Evolutionary conservation across 495 filamentous ascomycete genomes (phyloP).

Genomic region (Pyronema domesticum): DNA sequence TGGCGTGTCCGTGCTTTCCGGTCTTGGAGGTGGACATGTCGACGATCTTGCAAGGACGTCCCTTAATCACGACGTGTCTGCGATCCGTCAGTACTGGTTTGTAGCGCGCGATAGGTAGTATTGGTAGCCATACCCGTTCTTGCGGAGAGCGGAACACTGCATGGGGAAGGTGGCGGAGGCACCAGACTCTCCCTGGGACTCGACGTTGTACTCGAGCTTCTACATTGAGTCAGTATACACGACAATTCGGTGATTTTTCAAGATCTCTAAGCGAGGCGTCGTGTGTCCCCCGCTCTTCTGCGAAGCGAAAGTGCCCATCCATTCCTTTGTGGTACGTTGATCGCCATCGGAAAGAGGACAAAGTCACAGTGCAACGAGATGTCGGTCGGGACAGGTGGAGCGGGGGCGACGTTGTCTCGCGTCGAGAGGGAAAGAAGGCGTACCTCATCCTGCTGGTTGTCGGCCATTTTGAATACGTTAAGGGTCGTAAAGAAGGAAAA

Average conservation of each 20-base stretch:
- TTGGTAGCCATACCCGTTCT: constrained; percentile 57
- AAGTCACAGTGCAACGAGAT: no score
- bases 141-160: constrained; percentile 98
- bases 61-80: constrained; percentile 74
- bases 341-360: no score
- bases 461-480: constrained; percentile 34
- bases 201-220: no score
- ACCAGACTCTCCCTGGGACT: constrained; percentile 36
- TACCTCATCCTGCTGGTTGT: constrained; percentile 42
- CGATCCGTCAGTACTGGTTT: neutral
- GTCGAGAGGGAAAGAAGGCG: neutral
- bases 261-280: no score
- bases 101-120: neutral
- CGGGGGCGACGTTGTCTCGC: no score
- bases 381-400: no score
- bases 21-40: constrained; percentile 99
- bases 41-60: constrained; percentile 97
- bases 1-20: constrained; percentile 99
- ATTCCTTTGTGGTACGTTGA: no score
- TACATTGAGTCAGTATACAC: no score
- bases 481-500: constrained; percentile 18
- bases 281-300: no score
- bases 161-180: constrained; percentile 86
- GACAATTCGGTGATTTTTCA: no score
- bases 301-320: no score